These are phyloP conservation scores for Penicillium sp. DNA, from an alignment of 2,329 filamentous ascomycete species.

Conservation along the genomic window DNA sequence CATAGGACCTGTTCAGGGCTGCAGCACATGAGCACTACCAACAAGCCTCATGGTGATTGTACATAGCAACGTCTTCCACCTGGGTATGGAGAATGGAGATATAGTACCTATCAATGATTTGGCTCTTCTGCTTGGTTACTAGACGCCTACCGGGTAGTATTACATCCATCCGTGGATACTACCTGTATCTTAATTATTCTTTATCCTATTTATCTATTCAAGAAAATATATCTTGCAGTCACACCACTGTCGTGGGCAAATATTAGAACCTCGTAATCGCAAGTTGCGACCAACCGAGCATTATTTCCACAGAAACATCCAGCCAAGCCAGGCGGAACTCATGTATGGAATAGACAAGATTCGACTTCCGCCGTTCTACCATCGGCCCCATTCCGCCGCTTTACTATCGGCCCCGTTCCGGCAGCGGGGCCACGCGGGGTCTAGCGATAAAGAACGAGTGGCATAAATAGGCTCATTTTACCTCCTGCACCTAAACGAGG, in stretches of 20 bases:
- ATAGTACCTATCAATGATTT: too few species aligned
- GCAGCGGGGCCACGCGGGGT: conserved; percentile 23
- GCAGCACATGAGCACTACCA: background rate
- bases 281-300: background rate
- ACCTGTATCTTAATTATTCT: background rate
- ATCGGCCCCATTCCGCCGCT: conserved; percentile 18
- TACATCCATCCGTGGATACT: background rate
- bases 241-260: background rate
- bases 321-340: background rate
- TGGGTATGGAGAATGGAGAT: too few species aligned
- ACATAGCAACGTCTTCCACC: background rate
- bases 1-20: background rate
- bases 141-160: background rate
- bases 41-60: background rate
- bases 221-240: background rate
- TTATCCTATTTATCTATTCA: background rate
- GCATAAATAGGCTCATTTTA: conserved; percentile 15
- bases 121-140: background rate
- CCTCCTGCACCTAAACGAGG: background rate
- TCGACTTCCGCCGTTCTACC: conserved; percentile 13
- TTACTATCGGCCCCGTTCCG: conserved; percentile 15
- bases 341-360: background rate
- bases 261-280: background rate
- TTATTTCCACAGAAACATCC: background rate
- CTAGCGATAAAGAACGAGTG: conserved; percentile 4